These are phyloP conservation scores for Lactarius psammicola DNA, from an alignment of 768 basidiomycete genomes.

Conservation along the genomic window DNA sequence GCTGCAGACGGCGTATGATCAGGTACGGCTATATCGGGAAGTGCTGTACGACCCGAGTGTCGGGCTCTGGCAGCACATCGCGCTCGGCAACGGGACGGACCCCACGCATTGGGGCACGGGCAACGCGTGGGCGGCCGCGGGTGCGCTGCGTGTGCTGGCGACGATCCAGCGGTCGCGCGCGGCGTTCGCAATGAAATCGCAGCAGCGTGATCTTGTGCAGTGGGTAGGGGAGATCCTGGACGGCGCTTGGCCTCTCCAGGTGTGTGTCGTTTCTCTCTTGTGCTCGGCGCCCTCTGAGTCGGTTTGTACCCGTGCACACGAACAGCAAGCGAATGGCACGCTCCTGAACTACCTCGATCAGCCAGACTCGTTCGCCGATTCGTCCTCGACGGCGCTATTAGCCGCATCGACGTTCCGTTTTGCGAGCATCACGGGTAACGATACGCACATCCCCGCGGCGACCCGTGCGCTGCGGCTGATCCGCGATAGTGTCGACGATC, in stretches of 20 bases:
- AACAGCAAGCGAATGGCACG: slow-evolving; percentile 45
- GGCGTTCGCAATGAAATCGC: slow-evolving; percentile 37
- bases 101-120: slow-evolving; percentile 59
- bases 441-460: slow-evolving; percentile 42
- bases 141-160: slow-evolving; percentile 58
- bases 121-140: slow-evolving; percentile 72
- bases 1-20: slow-evolving; percentile 52
- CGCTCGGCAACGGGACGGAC: slow-evolving; percentile 47
- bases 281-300: not conserved
- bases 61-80: slow-evolving; percentile 58
- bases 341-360: slow-evolving; percentile 54
- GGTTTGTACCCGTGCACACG: not conserved
- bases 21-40: slow-evolving; percentile 54
- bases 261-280: slow-evolving; percentile 27
- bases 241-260: slow-evolving; percentile 46
- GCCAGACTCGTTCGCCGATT: slow-evolving; percentile 50
- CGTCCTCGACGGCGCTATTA: slow-evolving; percentile 55
- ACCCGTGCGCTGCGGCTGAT: slow-evolving; percentile 42
- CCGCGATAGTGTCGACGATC: slow-evolving; percentile 38
- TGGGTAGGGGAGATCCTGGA: slow-evolving; percentile 56
- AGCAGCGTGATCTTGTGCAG: slow-evolving; percentile 45
- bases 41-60: slow-evolving; percentile 43
- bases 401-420: slow-evolving; percentile 57
- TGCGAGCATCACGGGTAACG: slow-evolving; percentile 43
- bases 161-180: slow-evolving; percentile 48